Conservation (phyloP, 1,284 basidiomycete species). For the Boletellus deceptivus region DNA sequence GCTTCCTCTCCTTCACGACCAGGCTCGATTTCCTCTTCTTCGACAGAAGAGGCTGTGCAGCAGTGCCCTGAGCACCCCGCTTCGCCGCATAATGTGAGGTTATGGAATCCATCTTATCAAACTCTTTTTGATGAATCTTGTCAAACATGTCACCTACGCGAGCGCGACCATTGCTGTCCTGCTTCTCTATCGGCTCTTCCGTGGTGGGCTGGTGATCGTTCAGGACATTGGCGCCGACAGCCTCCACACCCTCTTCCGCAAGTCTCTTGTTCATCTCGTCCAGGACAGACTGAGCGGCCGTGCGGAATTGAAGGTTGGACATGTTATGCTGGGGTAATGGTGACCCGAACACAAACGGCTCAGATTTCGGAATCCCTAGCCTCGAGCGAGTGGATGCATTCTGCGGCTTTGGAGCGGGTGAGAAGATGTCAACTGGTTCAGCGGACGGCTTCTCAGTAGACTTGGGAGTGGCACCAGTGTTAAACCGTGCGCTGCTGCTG, state of each 20-base stretch:
- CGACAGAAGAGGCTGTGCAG: constrained; percentile 21
- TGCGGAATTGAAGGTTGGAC: constrained; percentile 60
- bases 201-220: constrained; percentile 25
- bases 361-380: constrained; percentile 27
- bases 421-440: constrained; percentile 37
- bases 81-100: constrained; percentile 56
- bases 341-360: constrained; percentile 72
- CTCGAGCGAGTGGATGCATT: constrained; percentile 18
- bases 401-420: constrained; percentile 30
- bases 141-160: constrained; percentile 50
- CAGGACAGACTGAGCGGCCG: constrained; percentile 60
- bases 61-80: constrained; percentile 29
- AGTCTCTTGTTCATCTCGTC: constrained; percentile 78
- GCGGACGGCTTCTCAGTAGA: constrained; percentile 31
- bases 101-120: constrained; percentile 77
- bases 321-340: constrained; percentile 58
- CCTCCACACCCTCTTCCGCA: constrained; percentile 44
- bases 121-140: constrained; percentile 58
- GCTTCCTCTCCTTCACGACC: constrained; percentile 42
- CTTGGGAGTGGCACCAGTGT: constrained; percentile 29
- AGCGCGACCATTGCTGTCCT: constrained; percentile 17
- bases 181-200: constrained; percentile 17
- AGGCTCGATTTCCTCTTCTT: constrained; percentile 46
- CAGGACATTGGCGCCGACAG: constrained; percentile 44
- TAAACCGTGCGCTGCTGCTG: constrained; percentile 9